These are phyloP conservation scores for Cystofilobasidium capitatum DNA, from an alignment of 768 basidiomycete genomes.

Conservation along the genomic window DNA sequence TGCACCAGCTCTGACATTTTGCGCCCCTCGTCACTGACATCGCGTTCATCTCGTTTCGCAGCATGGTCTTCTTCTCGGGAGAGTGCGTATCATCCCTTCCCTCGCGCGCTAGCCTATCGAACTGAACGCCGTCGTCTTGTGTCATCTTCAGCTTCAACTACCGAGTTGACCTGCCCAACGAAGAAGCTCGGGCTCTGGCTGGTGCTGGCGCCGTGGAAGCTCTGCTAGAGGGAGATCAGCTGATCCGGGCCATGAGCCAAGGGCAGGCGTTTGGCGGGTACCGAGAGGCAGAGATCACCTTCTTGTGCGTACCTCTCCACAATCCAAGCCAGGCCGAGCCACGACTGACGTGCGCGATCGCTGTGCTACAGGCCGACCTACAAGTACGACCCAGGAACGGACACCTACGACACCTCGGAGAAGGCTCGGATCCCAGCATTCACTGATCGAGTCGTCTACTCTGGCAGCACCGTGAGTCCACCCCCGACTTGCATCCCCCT, in stretches of 20 bases:
- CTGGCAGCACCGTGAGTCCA: constrained; percentile 47
- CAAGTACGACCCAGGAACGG: constrained; percentile 59
- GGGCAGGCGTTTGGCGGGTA: constrained; percentile 72
- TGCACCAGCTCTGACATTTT: constrained; percentile 1
- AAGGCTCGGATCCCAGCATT: constrained; percentile 84
- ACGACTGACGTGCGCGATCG: background rate
- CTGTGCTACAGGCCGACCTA: constrained; percentile 62
- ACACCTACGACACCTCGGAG: constrained; percentile 87
- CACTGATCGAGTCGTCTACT: constrained; percentile 82
- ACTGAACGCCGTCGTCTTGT: too few species aligned
- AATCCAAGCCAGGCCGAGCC: background rate
- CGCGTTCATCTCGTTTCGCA: constrained; percentile 39
- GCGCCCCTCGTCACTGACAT: background rate
- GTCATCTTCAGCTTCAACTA: constrained; percentile 69
- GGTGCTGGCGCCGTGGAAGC: constrained; percentile 58
- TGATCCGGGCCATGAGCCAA: constrained; percentile 60
- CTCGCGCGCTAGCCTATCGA: background rate
- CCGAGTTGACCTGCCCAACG: constrained; percentile 77
- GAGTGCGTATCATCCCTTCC: too few species aligned
- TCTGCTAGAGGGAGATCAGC: constrained; percentile 77
- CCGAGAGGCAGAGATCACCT: constrained; percentile 79
- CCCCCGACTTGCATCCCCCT: background rate
- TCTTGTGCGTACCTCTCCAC: constrained; percentile 41
- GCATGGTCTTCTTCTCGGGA: constrained; percentile 85
- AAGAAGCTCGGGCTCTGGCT: constrained; percentile 60